A percentile compares a stretch with the other conserved stretches of the same genome.
phyloP scores from a whole-genome alignment of 1,284 basidiomycete species.

The Boletus sp. region DNA sequence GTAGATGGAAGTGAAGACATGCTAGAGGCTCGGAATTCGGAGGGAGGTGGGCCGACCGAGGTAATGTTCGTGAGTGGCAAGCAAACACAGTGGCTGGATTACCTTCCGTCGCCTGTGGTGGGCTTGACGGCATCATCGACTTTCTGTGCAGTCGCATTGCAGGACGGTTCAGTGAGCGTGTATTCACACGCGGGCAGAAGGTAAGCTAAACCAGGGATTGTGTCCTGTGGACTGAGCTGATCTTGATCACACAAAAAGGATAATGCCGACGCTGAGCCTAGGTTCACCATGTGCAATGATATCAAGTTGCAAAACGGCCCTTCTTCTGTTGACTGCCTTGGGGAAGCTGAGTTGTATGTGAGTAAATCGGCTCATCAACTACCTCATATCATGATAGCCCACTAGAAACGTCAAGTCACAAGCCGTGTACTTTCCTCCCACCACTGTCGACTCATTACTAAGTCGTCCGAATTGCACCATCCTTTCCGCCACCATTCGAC shows the following conservation, averaged over 20 bases:
- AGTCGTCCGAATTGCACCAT: conserved; percentile 51
- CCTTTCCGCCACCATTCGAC: conserved; percentile 59
- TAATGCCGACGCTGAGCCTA: conserved; percentile 73
- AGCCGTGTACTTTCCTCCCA: conserved; percentile 58
- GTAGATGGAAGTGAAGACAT: conserved; percentile 66
- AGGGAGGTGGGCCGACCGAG: conserved; percentile 63
- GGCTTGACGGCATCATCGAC: conserved; percentile 57
- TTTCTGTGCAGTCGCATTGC: conserved; percentile 74
- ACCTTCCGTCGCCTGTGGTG: conserved; percentile 68
- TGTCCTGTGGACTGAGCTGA: conserved; percentile 7
- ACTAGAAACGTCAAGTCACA: conserved; percentile 70
- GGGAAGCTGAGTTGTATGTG: conserved; percentile 77
- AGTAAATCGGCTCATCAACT: conserved; percentile 23
- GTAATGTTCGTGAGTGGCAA: conserved; percentile 61
- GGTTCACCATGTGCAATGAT: conserved; percentile 69
- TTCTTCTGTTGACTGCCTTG: conserved; percentile 69
- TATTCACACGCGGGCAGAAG: conserved; percentile 79
- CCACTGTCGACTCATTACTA: conserved; percentile 60
- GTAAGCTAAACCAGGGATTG: not conserved
- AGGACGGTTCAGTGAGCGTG: conserved; percentile 73
- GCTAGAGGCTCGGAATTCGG: conserved; percentile 79
- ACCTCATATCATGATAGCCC: conserved; percentile 10
- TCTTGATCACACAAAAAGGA: conserved; percentile 37
- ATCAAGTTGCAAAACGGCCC: conserved; percentile 55
- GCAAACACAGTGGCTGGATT: conserved; percentile 85